These are phyloP conservation scores for Microbotryomycetes sp. DNA, from an alignment of 1,284 basidiomycete genomes.

Conservation along the genomic window DNA sequence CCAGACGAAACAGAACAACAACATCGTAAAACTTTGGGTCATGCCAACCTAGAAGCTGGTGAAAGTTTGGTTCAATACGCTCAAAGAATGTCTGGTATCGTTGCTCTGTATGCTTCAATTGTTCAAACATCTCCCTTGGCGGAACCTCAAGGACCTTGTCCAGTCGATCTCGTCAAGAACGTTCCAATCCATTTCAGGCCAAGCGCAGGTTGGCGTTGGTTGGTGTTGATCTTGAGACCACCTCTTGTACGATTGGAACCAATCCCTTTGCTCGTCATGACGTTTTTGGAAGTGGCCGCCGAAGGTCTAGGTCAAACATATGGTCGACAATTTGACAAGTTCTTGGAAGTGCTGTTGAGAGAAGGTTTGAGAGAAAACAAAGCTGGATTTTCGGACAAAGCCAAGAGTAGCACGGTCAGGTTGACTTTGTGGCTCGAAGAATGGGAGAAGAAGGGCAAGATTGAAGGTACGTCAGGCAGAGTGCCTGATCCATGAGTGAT, in stretches of 20 bases:
- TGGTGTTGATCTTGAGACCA: slow-evolving; percentile 43
- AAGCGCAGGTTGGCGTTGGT: slow-evolving; percentile 62
- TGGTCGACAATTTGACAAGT: slow-evolving; percentile 72
- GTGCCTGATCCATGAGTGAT: slow-evolving; percentile 21
- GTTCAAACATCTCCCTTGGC: slow-evolving; percentile 48
- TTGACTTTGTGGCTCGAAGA: slow-evolving; percentile 41
- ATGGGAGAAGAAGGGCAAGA: slow-evolving; percentile 36
- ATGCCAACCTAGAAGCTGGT: slow-evolving; percentile 44
- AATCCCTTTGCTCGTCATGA: slow-evolving; percentile 45
- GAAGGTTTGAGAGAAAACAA: slow-evolving; percentile 28
- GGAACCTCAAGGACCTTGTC: slow-evolving; percentile 39
- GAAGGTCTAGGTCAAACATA: slow-evolving; percentile 56
- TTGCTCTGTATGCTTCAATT: slow-evolving; percentile 82
- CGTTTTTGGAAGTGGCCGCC: slow-evolving; percentile 67
- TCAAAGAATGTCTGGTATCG: slow-evolving; percentile 69
- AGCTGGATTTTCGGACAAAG: slow-evolving; percentile 29
- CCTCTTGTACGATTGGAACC: slow-evolving; percentile 38
- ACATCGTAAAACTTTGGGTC: slow-evolving; percentile 64
- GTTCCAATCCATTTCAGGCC: slow-evolving; percentile 57
- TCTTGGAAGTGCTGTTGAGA: slow-evolving; percentile 40
- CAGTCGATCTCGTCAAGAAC: slow-evolving; percentile 38
- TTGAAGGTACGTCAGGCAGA: slow-evolving; percentile 15
- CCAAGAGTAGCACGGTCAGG: slow-evolving; percentile 28
- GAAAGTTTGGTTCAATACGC: slow-evolving; percentile 63
- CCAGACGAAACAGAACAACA: slow-evolving; percentile 49